Evolutionary conservation across 2,329 filamentous ascomycete species (phyloP).

Genomic region (Alternaria sp.): DNA sequence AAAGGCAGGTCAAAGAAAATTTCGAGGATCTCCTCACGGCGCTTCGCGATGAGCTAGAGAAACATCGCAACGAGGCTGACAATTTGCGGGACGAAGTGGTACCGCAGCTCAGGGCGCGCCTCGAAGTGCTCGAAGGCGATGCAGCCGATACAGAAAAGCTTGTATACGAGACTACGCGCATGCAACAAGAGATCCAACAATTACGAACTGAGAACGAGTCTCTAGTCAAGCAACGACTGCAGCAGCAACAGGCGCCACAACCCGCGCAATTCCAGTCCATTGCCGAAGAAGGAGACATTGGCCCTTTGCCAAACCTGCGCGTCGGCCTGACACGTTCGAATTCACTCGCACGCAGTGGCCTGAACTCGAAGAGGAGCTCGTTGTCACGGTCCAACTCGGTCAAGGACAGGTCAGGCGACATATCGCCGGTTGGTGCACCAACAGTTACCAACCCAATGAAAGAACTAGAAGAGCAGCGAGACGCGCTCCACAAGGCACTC

Average conservation of each 20-base stretch:
- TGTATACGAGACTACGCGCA: slow-evolving; percentile 80
- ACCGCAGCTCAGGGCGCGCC: slow-evolving; percentile 76
- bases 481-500: slow-evolving; percentile 87
- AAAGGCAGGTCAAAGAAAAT: slow-evolving; percentile 86
- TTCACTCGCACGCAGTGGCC: slow-evolving; percentile 67
- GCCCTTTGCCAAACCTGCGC: slow-evolving; percentile 39
- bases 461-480: slow-evolving; percentile 91
- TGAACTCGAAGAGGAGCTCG: slow-evolving; percentile 53
- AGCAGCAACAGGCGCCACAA: slow-evolving; percentile 58
- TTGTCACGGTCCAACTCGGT: slow-evolving; percentile 62
- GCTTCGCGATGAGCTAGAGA: slow-evolving; percentile 82
- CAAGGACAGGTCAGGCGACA: slow-evolving; percentile 45
- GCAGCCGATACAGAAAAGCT: slow-evolving; percentile 75
- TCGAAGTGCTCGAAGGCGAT: slow-evolving; percentile 80
- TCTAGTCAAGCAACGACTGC: slow-evolving; percentile 58
- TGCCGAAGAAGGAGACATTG: slow-evolving; percentile 63
- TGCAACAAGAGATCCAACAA: slow-evolving; percentile 76
- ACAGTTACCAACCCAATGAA: slow-evolving; percentile 65
- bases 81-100: slow-evolving; percentile 89
- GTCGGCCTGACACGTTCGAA: slow-evolving; percentile 70
- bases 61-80: slow-evolving; percentile 86
- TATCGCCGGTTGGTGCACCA: slow-evolving; percentile 66
- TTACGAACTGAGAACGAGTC: slow-evolving; percentile 73
- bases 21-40: slow-evolving; percentile 91
- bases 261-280: slow-evolving; percentile 66